Base-by-base conservation (phyloP, 495 filamentous ascomycete genomes). In the Penicillium daleae region DNA sequence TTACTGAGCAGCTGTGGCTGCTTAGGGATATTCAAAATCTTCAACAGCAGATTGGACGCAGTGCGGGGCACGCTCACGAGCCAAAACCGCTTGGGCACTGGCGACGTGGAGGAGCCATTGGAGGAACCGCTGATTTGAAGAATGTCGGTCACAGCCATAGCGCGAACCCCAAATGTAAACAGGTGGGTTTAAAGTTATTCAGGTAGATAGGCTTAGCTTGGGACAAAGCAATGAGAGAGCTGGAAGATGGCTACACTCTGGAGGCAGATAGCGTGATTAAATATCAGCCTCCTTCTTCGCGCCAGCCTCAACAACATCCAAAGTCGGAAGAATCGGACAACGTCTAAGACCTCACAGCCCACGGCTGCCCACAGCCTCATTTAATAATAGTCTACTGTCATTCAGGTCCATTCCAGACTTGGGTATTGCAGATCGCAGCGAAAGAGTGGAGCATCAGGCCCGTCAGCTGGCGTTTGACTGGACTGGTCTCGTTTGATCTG, bases 11-110 rank as follows among this genome's bases (percentile, higher is more conserved):
- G 27, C 64, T 72, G 50, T 4, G 70, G 71, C 57, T 82, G 80
- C 10, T 78, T 64, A 0, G 68, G 59, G n/a, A 81, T 64, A 32
- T 74, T 70, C 6, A 81, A 63, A 9, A 81, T 67, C 44, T 70
- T 73, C 21, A 76, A 35, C 5, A 81, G 65, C 12, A 80, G 66
- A 59, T 81, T 80, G 12, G 76, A 79, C 3, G 78, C 78, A 0
- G 78, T 79, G 51, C 78, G 73, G n/a, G 78, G 78, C 27, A 66
- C 60, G n/a, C 71, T 77, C 42, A 80, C 31, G 3, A 71, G 59
- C 3, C 69, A 56, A 3, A 69, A 8, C 21, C 68, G 68, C 3
- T 46, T 51, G 9, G 65, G 52, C 22, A 22, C 13, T 5, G 21
- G 4, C 15, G 37, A 12, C 9, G 24, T 6, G 56, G 37, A n/a